These are phyloP conservation scores for Pseudoperonospora humuli DNA, from an alignment of 352 stramenopile genomes.

Conservation along the genomic window DNA sequence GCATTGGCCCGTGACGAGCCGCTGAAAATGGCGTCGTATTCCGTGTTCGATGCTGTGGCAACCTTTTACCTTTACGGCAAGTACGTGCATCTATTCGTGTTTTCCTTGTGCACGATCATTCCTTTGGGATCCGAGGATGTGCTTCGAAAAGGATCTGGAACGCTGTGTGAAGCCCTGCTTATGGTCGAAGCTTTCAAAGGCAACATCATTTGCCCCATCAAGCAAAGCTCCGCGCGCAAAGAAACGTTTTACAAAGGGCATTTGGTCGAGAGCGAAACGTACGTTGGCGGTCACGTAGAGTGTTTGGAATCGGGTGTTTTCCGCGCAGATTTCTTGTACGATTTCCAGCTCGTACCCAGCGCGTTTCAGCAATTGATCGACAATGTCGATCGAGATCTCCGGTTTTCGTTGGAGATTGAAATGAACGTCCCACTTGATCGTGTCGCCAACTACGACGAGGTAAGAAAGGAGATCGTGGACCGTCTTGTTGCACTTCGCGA, in stretches of 20 bases:
- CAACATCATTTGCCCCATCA: constrained; percentile 98
- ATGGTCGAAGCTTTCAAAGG: constrained; percentile 97
- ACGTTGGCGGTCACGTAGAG: constrained; percentile 99
- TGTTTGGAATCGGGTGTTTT: constrained; percentile 98
- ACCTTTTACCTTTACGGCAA: constrained; percentile 99
- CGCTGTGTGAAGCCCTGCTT: constrained; percentile 97
- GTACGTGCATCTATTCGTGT: constrained; percentile 99
- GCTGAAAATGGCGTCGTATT: constrained; percentile 98
- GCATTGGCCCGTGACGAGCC: constrained; percentile 90
- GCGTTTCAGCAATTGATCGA: constrained; percentile 95
- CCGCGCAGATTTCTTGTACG: constrained; percentile 94
- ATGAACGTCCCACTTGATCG: constrained; percentile 83
- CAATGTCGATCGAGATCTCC: constrained; percentile 95
- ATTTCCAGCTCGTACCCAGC: constrained; percentile 92
- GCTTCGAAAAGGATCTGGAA: constrained; percentile 92
- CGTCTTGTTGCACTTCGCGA: constrained; percentile 92
- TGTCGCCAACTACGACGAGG: constrained; percentile 86
- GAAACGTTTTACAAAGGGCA: constrained; percentile 89
- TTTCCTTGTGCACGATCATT: constrained; percentile 99
- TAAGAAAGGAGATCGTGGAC: constrained; percentile 88
- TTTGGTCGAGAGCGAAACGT: constrained; percentile 96
- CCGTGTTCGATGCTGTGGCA: constrained; percentile 99
- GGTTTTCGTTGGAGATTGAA: constrained; percentile 94
- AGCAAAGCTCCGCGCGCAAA: constrained; percentile 84
- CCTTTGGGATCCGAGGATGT: constrained; percentile 97